Evolutionary conservation across 805 yeast species (phyloP), one percentile per base, ranked within the genome.

Genomic region (Saccharomycopsis schoenii): DNA sequence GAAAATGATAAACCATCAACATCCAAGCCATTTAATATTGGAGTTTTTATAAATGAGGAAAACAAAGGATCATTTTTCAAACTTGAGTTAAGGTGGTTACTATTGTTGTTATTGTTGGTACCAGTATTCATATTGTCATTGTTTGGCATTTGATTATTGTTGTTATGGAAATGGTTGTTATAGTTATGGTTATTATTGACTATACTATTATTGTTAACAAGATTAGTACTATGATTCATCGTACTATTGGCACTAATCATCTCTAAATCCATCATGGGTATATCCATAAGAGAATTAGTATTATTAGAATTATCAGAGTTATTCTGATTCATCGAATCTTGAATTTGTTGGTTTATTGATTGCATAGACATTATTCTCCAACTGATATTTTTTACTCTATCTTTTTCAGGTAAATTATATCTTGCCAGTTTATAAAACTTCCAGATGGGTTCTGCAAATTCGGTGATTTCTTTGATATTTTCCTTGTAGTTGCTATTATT

Each of bases 361-460:
- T 24, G 19, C 21, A 86, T 75, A 54, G 79, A 82, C 92, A 90
- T 86, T 83, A 90, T 80, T 62, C 97, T 75, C 97, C 97, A 90
- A 10, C 96, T 84, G 60, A 90, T 72, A 69, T 91, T 91, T 68
- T 88, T 89, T 84, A 91, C 86, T 58, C 97, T 76, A 34, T 83
- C 80, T 60, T 81, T 80, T 70, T 88, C 84, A 0, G 96, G 96
- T 50, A 91, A 73, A 12, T 85, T 78, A 11, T 88, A 84, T 65
- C 82, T 83, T 15, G 96, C 96, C 65, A 80, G 81, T 58, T 86
- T 77, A 72, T 91, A 91, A 85, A 91, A 81, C 68, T 83, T 83
- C 96, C 96, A 91, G 24, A 89, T 72, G 4, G 83, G 78, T 43
- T 80, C 77, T 8, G 82, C 77, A 14, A 80, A 73, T 29, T 59